phyloP scores from a whole-genome alignment of 75 land plant genomes.

The Cupressus sempervirens region DNA sequence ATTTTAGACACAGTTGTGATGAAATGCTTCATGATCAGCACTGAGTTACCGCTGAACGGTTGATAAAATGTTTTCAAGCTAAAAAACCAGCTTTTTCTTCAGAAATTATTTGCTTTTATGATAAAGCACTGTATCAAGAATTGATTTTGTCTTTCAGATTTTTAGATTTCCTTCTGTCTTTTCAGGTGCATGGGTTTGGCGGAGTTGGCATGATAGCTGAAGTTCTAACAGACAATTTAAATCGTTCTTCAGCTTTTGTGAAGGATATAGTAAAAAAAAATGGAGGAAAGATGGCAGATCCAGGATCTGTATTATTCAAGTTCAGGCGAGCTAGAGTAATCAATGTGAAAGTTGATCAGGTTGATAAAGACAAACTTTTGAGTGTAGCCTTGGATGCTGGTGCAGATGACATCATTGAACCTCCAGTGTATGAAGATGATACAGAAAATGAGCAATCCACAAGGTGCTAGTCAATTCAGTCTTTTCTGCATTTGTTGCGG shows the following conservation, averaged over 20 bases:
- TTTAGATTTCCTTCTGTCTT: constrained; percentile 5
- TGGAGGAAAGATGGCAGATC: constrained; percentile 95
- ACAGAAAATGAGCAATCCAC: constrained; percentile 59
- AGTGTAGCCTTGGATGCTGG: constrained; percentile 88
- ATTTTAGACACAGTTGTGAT: not conserved
- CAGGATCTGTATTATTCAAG: constrained; percentile 88
- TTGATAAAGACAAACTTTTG: constrained; percentile 72
- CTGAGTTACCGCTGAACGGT: not conserved
- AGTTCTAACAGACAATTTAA: constrained; percentile 84
- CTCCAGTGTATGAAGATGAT: constrained; percentile 60
- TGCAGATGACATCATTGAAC: constrained; percentile 95
- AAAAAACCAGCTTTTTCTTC: not conserved
- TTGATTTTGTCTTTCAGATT: not conserved
- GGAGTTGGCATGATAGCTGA: constrained; percentile 83
- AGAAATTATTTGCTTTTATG: not conserved
- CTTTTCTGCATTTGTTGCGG: not conserved
- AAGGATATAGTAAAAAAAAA: constrained; percentile 85
- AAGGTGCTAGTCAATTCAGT: constrained; percentile 30
- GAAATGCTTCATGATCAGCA: not conserved
- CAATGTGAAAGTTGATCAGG: constrained; percentile 57
- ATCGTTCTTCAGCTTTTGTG: constrained; percentile 72
- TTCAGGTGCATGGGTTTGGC: constrained; percentile 90
- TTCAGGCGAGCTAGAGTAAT: constrained; percentile 86
- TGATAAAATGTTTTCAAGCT: not conserved
- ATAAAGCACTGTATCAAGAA: not conserved